Evolutionary conservation across 192 early-diverging fungal species (phyloP).

Genomic region (Podila horticola): DNA sequence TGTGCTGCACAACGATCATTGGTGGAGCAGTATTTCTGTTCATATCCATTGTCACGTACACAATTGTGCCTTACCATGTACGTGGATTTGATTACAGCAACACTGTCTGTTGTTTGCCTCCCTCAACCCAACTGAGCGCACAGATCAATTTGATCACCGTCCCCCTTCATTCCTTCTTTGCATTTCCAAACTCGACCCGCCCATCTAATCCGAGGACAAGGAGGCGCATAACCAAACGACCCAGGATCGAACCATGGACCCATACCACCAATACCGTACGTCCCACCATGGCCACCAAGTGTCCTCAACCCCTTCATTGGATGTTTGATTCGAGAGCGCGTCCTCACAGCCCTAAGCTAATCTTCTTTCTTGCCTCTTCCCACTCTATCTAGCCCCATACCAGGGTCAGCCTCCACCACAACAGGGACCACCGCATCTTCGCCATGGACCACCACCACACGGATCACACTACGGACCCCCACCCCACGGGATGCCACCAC

Average conservation of each 20-base stretch:
- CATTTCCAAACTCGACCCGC: too few relatives aligned
- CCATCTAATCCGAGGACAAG: neutral
- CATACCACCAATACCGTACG: conserved; percentile 49
- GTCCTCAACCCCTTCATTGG: neutral
- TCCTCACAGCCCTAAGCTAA: neutral
- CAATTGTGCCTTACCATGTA: neutral
- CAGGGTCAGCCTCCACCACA: conserved; percentile 10
- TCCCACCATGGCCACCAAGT: neutral
- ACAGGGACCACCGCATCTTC: conserved; percentile 22
- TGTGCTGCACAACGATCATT: neutral
- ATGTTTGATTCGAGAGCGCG: too few relatives aligned
- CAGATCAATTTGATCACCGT: too few relatives aligned
- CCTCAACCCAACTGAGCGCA: too few relatives aligned
- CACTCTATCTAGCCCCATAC: conserved; percentile 8
- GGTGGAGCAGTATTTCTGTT: neutral
- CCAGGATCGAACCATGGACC: conserved; percentile 18
- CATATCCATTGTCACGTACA: neutral
- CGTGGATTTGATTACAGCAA: neutral
- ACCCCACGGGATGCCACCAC: neutral
- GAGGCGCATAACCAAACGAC: neutral
- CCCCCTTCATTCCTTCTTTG: too few relatives aligned
- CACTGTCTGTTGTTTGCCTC: too few relatives aligned
- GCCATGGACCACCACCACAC: conserved; percentile 23
- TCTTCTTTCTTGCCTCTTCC: neutral
- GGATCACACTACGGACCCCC: conserved; percentile 29